Conservation (phyloP, 345 rosid genomes). For the Rhodomyrtus tomentosa region DNA sequence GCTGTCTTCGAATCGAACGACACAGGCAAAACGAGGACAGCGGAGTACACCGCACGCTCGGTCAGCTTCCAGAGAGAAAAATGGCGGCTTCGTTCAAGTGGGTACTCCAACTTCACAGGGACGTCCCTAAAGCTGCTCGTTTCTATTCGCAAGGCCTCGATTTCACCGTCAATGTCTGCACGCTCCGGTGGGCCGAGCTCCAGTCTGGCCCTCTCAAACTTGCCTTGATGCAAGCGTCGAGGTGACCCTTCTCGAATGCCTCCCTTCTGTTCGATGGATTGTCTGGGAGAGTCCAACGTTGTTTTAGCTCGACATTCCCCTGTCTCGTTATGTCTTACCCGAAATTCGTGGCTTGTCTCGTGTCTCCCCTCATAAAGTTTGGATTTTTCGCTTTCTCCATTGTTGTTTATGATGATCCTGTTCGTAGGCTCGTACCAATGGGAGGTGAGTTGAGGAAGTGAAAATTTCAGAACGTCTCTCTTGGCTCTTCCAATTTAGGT, state of each 20-base stretch:
- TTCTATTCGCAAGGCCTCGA: slow-evolving; percentile 84
- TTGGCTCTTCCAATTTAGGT: neutral
- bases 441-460: neutral
- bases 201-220: slow-evolving; percentile 82
- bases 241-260: slow-evolving; percentile 15
- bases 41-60: neutral
- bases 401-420: neutral
- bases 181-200: slow-evolving; percentile 89
- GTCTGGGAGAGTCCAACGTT: neutral
- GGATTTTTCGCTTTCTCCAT: neutral
- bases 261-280: slow-evolving; percentile 35
- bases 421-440: neutral
- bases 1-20: neutral
- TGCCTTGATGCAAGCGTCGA: slow-evolving; percentile 64
- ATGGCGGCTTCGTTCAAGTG: slow-evolving; percentile 77
- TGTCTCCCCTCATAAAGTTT: neutral
- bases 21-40: neutral
- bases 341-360: neutral
- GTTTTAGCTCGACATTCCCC: neutral
- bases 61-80: neutral
- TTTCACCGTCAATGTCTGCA: slow-evolving; percentile 66
- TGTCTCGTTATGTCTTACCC: neutral
- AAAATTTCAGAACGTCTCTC: neutral
- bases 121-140: slow-evolving; percentile 79
- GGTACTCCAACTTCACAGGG: slow-evolving; percentile 88